Evolutionary conservation across 495 filamentous ascomycete genomes (phyloP).

Genomic region (Hamigera avellanea): DNA sequence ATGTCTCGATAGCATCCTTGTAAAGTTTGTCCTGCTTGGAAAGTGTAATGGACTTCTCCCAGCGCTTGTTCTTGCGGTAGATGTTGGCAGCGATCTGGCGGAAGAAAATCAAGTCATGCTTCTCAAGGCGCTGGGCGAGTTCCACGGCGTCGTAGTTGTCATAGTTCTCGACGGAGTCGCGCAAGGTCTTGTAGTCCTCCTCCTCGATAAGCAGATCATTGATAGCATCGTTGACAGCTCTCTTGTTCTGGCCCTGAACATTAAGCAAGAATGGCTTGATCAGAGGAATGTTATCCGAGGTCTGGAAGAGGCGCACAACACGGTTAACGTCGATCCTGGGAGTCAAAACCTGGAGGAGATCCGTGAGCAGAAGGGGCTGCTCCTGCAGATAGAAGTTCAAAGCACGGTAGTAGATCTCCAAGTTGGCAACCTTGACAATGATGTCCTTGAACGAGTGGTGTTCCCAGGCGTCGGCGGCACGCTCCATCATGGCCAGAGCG

Average conservation of each 20-base stretch:
- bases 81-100: conserved; percentile 96
- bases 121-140: conserved; percentile 88
- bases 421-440: conserved; percentile 91
- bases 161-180: conserved; percentile 95
- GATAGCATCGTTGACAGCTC: conserved; percentile 93
- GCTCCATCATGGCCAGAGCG: conserved; percentile 98
- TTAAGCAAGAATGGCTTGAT: conserved; percentile 99
- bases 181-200: conserved; percentile 96
- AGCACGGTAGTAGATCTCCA: conserved; percentile 97
- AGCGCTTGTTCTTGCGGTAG: conserved; percentile 99
- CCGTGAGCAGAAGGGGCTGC: conserved; percentile 88
- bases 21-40: conserved; percentile 99
- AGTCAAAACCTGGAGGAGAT: conserved; percentile 85
- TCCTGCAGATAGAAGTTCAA: conserved; percentile 98
- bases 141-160: conserved; percentile 98
- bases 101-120: conserved; percentile 98
- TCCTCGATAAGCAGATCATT: conserved; percentile 98
- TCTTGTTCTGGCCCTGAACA: conserved; percentile 96
- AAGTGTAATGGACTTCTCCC: conserved; percentile 97
- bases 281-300: conserved; percentile 94
- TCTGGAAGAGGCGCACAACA: conserved; percentile 95
- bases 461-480: conserved; percentile 95
- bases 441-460: conserved; percentile 99
- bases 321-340: conserved; percentile 95
- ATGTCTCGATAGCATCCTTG: conserved; percentile 98